A percentile compares a stretch with the other conserved stretches of the same genome.
Evolutionary conservation across 2,329 filamentous ascomycete genomes (phyloP).

Genomic region (Cyanodermella asteris): DNA sequence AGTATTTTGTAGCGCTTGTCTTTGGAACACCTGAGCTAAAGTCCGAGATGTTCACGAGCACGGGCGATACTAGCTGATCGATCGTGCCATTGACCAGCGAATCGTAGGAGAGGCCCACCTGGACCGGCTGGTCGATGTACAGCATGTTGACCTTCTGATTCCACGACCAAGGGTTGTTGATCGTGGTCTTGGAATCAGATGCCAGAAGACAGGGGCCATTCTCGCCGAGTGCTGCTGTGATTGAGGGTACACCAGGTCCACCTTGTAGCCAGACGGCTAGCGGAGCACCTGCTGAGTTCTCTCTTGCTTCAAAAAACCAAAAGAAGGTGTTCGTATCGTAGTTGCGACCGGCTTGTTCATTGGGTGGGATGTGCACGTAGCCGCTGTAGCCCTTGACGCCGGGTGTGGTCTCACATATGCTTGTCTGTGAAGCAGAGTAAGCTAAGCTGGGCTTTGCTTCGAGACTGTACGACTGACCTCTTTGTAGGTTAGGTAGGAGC

Average conservation of each 20-base stretch:
- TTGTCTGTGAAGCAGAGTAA: constrained; percentile 9
- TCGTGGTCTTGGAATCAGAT: constrained; percentile 27
- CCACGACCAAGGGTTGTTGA: constrained; percentile 38
- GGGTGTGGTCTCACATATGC: constrained; percentile 34
- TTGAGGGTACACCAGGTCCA: constrained; percentile 35
- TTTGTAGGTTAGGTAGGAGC: constrained; percentile 24
- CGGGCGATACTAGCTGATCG: constrained; percentile 11
- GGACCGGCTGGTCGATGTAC: constrained; percentile 45
- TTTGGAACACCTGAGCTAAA: constrained; percentile 13
- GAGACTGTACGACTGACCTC: constrained; percentile 18
- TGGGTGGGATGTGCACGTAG: constrained; percentile 34
- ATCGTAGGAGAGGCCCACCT: constrained; percentile 36
- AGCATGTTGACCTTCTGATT: constrained; percentile 42
- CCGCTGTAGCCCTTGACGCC: constrained; percentile 36
- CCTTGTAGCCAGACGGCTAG: constrained; percentile 41
- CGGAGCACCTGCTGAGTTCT: constrained; percentile 26
- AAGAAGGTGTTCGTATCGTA: constrained; percentile 43
- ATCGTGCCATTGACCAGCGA: constrained; percentile 18
- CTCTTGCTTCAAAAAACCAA: constrained; percentile 39
- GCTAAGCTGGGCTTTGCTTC: background rate
- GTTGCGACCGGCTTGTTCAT: constrained; percentile 22
- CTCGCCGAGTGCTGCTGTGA: constrained; percentile 33
- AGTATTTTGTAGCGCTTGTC: constrained; percentile 30
- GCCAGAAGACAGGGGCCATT: constrained; percentile 31
- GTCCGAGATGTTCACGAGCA: constrained; percentile 10